Conservation (phyloP, 768 basidiomycete genomes). For the Tricholoma hemisulphureum region DNA sequence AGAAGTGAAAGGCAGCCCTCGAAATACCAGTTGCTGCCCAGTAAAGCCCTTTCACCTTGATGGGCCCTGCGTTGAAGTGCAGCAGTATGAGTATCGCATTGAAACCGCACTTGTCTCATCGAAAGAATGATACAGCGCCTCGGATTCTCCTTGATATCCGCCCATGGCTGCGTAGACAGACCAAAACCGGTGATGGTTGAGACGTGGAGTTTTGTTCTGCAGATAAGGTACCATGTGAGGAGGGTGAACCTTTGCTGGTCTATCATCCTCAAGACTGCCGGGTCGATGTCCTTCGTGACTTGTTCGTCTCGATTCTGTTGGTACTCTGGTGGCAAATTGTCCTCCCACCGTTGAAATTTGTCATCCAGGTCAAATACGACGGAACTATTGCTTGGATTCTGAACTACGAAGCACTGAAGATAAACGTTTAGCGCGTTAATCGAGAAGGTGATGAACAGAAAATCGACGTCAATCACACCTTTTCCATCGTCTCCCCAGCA, state of each 20-base stretch:
- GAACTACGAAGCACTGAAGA: constrained; percentile 35
- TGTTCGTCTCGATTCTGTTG: constrained; percentile 31
- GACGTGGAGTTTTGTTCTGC: constrained; percentile 45
- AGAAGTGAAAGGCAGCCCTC: constrained; percentile 45
- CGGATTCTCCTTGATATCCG: constrained; percentile 31
- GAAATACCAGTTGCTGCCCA: constrained; percentile 40
- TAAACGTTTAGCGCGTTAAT: background rate
- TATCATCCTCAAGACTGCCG: constrained; percentile 31
- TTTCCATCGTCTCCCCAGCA: constrained; percentile 41
- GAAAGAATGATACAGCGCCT: constrained; percentile 39
- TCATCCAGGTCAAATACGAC: constrained; percentile 42
- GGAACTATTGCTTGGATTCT: constrained; percentile 30
- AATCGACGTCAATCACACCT: constrained; percentile 27
- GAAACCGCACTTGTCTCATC: constrained; percentile 42
- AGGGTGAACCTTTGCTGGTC: constrained; percentile 43
- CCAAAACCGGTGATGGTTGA: constrained; percentile 38
- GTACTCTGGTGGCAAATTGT: constrained; percentile 40
- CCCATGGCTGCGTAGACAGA: constrained; percentile 21
- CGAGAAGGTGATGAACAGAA: background rate
- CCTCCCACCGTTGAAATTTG: constrained; percentile 44
- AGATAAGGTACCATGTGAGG: constrained; percentile 46
- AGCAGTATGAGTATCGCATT: constrained; percentile 38
- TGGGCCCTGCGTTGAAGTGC: constrained; percentile 19
- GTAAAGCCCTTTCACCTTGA: constrained; percentile 21
- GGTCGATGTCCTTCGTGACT: constrained; percentile 24